These are phyloP conservation scores for Phytopythium litorale DNA, from an alignment of 352 stramenopile genomes.

Conservation along the genomic window DNA sequence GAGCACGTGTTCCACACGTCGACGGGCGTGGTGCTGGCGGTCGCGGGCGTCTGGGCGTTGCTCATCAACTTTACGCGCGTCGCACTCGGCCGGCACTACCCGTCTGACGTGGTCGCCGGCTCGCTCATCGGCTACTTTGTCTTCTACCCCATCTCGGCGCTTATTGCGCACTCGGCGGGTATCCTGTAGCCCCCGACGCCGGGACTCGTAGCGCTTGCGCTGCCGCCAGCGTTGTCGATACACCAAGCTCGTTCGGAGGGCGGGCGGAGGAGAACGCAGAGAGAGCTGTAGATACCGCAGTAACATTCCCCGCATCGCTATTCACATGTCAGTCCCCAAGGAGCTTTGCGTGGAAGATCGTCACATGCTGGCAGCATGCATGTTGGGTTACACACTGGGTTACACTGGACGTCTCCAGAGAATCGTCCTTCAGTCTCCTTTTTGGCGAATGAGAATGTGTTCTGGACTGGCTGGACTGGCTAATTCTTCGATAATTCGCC, in stretches of 20 bases:
- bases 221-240: no score
- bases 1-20: slow-evolving; percentile 45
- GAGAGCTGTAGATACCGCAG: neutral
- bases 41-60: slow-evolving; percentile 52
- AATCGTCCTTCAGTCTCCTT: neutral
- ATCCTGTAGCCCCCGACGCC: slow-evolving; percentile 13
- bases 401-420: neutral
- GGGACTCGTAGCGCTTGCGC: no score
- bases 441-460: neutral
- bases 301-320: no score
- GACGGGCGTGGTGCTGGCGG: slow-evolving; percentile 32
- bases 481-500: slow-evolving; percentile 1
- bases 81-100: slow-evolving; percentile 82
- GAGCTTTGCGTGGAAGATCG: slow-evolving; percentile 11
- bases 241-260: no score
- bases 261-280: no score
- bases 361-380: no score
- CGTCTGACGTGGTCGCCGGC: slow-evolving; percentile 67
- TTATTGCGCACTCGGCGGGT: slow-evolving; percentile 22
- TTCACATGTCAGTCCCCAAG: no score
- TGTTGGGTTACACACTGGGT: neutral
- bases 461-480: neutral
- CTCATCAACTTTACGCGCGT: slow-evolving; percentile 76
- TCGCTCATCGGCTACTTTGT: slow-evolving; percentile 56
- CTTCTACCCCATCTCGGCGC: slow-evolving; percentile 53